Conservation (phyloP, 768 basidiomycete genomes). For the Kwoniella botswanensis region DNA sequence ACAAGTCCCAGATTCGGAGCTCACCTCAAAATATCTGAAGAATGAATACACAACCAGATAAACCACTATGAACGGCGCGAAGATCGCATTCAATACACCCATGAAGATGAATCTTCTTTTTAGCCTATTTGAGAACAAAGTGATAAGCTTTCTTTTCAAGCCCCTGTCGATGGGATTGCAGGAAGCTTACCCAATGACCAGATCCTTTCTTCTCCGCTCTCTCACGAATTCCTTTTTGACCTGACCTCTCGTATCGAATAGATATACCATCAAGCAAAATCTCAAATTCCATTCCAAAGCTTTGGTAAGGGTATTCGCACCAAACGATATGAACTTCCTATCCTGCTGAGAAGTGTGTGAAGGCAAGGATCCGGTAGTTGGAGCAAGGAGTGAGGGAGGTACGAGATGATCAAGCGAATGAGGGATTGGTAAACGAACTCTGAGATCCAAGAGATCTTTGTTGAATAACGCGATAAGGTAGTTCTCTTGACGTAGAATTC, state of each 20-base stretch:
- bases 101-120: slow-evolving; percentile 90
- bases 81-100: slow-evolving; percentile 92
- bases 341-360: slow-evolving; percentile 58
- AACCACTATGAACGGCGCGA: slow-evolving; percentile 94
- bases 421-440: slow-evolving; percentile 71
- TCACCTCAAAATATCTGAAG: slow-evolving; percentile 98
- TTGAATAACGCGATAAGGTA: slow-evolving; percentile 98
- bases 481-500: slow-evolving; percentile 97
- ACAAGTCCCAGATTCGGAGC: slow-evolving; percentile 40
- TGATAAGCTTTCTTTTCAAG: too few relatives aligned
- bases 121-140: slow-evolving; percentile 63
- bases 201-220: slow-evolving; percentile 72
- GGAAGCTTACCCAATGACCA: slow-evolving; percentile 78
- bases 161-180: too few relatives aligned
- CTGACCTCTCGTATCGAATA: slow-evolving; percentile 87
- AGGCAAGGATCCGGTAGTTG: slow-evolving; percentile 15
- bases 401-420: slow-evolving; percentile 32
- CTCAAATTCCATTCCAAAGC: slow-evolving; percentile 96
- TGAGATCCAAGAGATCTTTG: slow-evolving; percentile 89
- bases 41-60: slow-evolving; percentile 98
- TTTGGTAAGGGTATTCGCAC: slow-evolving; percentile 77
- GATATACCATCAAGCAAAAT: slow-evolving; percentile 92
- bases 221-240: slow-evolving; percentile 91
- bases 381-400: slow-evolving; percentile 41
- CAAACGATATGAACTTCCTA: slow-evolving; percentile 62